These are phyloP conservation scores for Podospora conica DNA, from an alignment of 495 filamentous ascomycete species.

Conservation along the genomic window DNA sequence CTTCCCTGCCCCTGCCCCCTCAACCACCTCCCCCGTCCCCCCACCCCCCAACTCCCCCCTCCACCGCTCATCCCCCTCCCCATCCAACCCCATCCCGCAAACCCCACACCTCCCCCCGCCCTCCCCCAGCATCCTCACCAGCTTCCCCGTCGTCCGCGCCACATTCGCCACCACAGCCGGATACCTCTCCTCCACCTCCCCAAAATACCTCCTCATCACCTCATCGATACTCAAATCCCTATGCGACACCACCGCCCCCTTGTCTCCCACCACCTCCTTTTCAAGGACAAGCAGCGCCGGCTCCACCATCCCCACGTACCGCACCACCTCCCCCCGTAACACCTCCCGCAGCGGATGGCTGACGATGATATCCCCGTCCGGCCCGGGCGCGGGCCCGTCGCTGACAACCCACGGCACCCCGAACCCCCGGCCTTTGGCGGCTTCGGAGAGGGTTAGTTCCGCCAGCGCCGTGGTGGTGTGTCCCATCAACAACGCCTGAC, in stretches of 20 bases:
- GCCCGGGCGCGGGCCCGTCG: slow-evolving; percentile 50
- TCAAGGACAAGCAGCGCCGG: slow-evolving; percentile 20
- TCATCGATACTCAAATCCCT: slow-evolving; percentile 84
- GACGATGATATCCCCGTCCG: background rate
- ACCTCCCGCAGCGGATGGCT: slow-evolving; percentile 1
- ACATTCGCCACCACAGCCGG: slow-evolving; percentile 93
- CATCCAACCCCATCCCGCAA: slow-evolving; percentile 46
- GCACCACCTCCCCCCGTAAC: background rate
- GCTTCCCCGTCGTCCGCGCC: slow-evolving; percentile 75
- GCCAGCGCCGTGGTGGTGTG: slow-evolving; percentile 84
- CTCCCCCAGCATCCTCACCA: slow-evolving; percentile 37
- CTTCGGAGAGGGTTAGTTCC: slow-evolving; percentile 75
- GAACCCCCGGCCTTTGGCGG: slow-evolving; percentile 84
- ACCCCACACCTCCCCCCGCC: slow-evolving; percentile 34
- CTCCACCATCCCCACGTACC: slow-evolving; percentile 26
- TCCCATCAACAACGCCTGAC: slow-evolving; percentile 70
- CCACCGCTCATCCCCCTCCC: slow-evolving; percentile 42
- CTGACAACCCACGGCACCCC: slow-evolving; percentile 72
- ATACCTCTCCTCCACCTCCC: slow-evolving; percentile 78
- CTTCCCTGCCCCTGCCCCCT: slow-evolving; percentile 4
- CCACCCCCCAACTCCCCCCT: slow-evolving; percentile 47
- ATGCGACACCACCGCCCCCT: slow-evolving; percentile 47
- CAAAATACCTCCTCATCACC: slow-evolving; percentile 83
- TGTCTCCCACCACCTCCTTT: background rate
- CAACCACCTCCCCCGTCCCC: slow-evolving; percentile 20